Conservation (phyloP, 768 basidiomycete species). For the Boletus rubescentipes region DNA sequence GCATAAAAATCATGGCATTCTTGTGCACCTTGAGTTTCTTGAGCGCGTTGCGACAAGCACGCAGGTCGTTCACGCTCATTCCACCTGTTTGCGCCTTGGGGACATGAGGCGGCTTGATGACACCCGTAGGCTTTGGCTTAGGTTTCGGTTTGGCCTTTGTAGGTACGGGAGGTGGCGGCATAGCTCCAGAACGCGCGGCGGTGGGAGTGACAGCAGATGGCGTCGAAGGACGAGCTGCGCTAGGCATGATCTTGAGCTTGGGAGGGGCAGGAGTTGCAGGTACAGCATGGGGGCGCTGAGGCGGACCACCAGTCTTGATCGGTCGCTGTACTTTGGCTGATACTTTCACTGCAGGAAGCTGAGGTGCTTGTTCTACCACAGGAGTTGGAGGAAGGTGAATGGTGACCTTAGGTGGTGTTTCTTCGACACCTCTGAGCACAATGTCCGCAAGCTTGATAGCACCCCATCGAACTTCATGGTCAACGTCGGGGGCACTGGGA, state of each 20-base stretch:
- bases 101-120: slow-evolving; percentile 44
- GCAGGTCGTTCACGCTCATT: slow-evolving; percentile 74
- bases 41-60: slow-evolving; percentile 71
- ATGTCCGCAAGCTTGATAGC: slow-evolving; percentile 90
- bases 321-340: slow-evolving; percentile 39
- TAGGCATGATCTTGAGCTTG: slow-evolving; percentile 52
- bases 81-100: slow-evolving; percentile 75
- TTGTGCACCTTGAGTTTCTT: slow-evolving; percentile 80
- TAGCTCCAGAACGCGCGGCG: slow-evolving; percentile 12
- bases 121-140: slow-evolving; percentile 25
- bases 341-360: slow-evolving; percentile 53
- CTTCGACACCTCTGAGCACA: slow-evolving; percentile 78
- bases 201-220: slow-evolving; percentile 19
- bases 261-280: slow-evolving; percentile 37
- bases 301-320: slow-evolving; percentile 36
- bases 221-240: slow-evolving; percentile 11
- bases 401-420: slow-evolving; percentile 82
- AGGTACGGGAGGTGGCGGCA: slow-evolving; percentile 33
- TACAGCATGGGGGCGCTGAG: slow-evolving; percentile 29
- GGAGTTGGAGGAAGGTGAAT: slow-evolving; percentile 81
- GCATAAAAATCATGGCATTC: slow-evolving; percentile 69
- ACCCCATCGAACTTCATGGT: slow-evolving; percentile 89
- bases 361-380: slow-evolving; percentile 57
- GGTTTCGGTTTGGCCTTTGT: slow-evolving; percentile 27
- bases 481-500: slow-evolving; percentile 68